These are phyloP conservation scores for Albifimbria verrucaria DNA, from an alignment of 2,329 filamentous ascomycete genomes.

Conservation along the genomic window DNA sequence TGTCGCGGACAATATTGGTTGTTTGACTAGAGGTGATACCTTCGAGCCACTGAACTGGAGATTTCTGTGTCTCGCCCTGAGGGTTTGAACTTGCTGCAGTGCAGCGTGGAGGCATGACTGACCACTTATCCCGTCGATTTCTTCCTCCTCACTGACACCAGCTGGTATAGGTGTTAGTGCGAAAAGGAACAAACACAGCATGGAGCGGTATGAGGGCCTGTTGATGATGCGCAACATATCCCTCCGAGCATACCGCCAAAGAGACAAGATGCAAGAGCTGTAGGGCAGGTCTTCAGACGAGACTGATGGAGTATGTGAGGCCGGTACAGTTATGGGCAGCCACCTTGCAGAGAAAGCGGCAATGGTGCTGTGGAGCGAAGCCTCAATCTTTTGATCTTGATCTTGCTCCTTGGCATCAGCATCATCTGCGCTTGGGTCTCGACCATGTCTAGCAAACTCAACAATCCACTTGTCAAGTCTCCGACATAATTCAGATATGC, in stretches of 20 bases:
- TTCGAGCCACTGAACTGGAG: slow-evolving; percentile 38
- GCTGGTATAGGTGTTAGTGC: slow-evolving; percentile 36
- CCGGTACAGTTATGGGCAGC: slow-evolving; percentile 19
- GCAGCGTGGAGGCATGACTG: slow-evolving; percentile 38
- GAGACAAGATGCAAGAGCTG: slow-evolving; percentile 15
- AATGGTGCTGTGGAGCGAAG: slow-evolving; percentile 23
- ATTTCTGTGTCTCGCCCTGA: slow-evolving; percentile 35
- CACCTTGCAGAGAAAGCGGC: slow-evolving; percentile 25
- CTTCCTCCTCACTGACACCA: slow-evolving; percentile 37
- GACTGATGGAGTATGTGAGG: neutral
- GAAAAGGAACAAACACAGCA: slow-evolving; percentile 36
- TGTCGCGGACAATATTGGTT: slow-evolving; percentile 16
- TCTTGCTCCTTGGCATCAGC: slow-evolving; percentile 11
- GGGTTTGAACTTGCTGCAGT: slow-evolving; percentile 35
- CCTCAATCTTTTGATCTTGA: slow-evolving; percentile 18
- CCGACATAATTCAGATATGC: slow-evolving; percentile 24
- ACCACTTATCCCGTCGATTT: slow-evolving; percentile 34
- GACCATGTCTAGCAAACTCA: slow-evolving; percentile 14
- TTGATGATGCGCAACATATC: slow-evolving; percentile 39
- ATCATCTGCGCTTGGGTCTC: neutral
- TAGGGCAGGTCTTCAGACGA: slow-evolving; percentile 11
- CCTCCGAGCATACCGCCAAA: slow-evolving; percentile 32
- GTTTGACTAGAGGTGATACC: slow-evolving; percentile 24
- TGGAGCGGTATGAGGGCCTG: slow-evolving; percentile 36
- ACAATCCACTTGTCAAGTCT: slow-evolving; percentile 33